These are phyloP conservation scores for Penicillium canescens DNA, from an alignment of 495 filamentous ascomycete genomes.

Conservation along the genomic window DNA sequence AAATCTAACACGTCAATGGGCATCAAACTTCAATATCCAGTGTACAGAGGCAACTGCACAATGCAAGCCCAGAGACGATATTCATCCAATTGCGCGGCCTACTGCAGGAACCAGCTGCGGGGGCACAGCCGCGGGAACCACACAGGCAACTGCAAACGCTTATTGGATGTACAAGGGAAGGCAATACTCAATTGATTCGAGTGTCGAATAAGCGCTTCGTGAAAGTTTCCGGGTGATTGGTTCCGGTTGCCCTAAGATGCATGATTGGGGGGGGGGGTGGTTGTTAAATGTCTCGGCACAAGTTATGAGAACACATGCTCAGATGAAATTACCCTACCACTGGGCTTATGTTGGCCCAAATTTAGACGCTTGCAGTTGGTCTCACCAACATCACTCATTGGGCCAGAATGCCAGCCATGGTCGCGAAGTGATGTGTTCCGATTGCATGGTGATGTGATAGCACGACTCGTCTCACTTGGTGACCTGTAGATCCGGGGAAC, in stretches of 20 bases:
- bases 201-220: constrained; percentile 5
- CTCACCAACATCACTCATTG: constrained; percentile 21
- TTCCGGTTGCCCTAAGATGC: constrained; percentile 5
- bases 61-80: constrained; percentile 7
- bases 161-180: constrained; percentile 14
- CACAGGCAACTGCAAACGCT: constrained; percentile 1
- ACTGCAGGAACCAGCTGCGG: constrained; percentile 46
- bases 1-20: constrained; percentile 6
- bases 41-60: neutral
- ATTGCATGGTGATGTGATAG: constrained; percentile 29
- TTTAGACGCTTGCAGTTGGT: constrained; percentile 1
- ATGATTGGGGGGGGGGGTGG: neutral
- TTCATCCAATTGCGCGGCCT: constrained; percentile 31
- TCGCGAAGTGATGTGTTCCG: constrained; percentile 30
- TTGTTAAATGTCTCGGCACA: neutral
- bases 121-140: constrained; percentile 23
- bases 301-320: neutral
- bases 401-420: constrained; percentile 14
- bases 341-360: constrained; percentile 5
- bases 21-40: constrained; percentile 5
- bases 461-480: constrained; percentile 15
- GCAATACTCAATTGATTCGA: constrained; percentile 12
- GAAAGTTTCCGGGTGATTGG: constrained; percentile 9
- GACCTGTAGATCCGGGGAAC: constrained; percentile 28
- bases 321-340: neutral